Base-by-base conservation (phyloP, 2,329 filamentous ascomycete species). In the Penicillium thymicola region DNA sequence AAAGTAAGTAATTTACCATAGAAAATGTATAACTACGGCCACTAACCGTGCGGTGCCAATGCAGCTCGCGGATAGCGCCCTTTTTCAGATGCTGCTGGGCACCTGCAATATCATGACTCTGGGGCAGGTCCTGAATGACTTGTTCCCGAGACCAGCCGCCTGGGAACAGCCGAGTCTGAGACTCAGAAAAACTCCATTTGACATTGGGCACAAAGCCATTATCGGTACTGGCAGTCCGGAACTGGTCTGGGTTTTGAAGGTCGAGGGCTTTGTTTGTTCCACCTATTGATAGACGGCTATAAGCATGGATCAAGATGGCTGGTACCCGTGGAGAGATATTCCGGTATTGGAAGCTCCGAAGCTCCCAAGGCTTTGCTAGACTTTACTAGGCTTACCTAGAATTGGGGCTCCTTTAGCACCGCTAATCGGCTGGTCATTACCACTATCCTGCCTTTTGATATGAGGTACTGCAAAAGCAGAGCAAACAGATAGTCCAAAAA, bases 151-250 rank as follows among this genome's bases (percentile, higher is more conserved):
- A 81, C 85, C 85, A 89, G 2, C 87, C 86, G 1, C 86, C 86
- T 27, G 80, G 81, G 50, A 85, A 77, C 36, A 88, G 77, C 25
- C 79, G 79, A 1, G 84, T 86, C 72, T 84, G 85, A 25, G 85
- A 88, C 69, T 88, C 83, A 0, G 85, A 87, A 72, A 89, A 89
- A 51, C 83, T 82, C 86, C 86, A 84, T 68, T 88, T 89, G 62
- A 88, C 75, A 66, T 89, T 89, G 0, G 83, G 82, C 0, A 89
- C 85, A 11, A 81, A 74, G 16, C 86, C 87, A 46, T 77, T 79
- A 66, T 89, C 86, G 1, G 86, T 88, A 16, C 78, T 75, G 63
- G 87, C 81, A 45, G 78, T 78, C 14, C 83, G 85, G 1, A 89
- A 79, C 64, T 85, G 85, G 59, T 85, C 82, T 0, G 85, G 86